Conservation (phyloP, 805 yeast species). For the Clavispora carvajalis region DNA sequence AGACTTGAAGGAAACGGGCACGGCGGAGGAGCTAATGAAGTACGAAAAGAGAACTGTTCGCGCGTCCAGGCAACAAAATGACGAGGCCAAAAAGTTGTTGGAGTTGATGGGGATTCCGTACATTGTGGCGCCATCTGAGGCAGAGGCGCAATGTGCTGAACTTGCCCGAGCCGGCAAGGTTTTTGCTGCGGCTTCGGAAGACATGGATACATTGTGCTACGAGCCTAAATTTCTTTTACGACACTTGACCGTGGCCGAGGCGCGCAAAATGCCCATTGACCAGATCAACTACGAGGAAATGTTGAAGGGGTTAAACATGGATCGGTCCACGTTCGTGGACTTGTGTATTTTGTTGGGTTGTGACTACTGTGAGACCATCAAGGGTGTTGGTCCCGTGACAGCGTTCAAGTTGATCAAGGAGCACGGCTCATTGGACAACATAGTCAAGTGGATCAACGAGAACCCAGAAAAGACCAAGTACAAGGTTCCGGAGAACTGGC, state of each 20-base stretch:
- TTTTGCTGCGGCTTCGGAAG: slow-evolving; percentile 96
- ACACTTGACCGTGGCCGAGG: slow-evolving; percentile 91
- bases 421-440: slow-evolving; percentile 73
- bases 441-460: slow-evolving; percentile 58
- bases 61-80: slow-evolving; percentile 87
- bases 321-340: slow-evolving; percentile 72
- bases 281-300: slow-evolving; percentile 69
- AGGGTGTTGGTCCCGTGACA: slow-evolving; percentile 94
- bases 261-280: slow-evolving; percentile 85
- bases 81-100: slow-evolving; percentile 80
- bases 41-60: slow-evolving; percentile 84
- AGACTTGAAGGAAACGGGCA: slow-evolving; percentile 73
- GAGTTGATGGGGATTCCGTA: slow-evolving; percentile 93
- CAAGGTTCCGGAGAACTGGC: slow-evolving; percentile 93
- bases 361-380: slow-evolving; percentile 93
- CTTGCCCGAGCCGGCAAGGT: slow-evolving; percentile 86
- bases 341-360: slow-evolving; percentile 92
- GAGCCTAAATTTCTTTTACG: slow-evolving; percentile 78
- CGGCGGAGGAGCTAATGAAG: slow-evolving; percentile 67
- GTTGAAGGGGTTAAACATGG: slow-evolving; percentile 73
- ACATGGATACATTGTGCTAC: slow-evolving; percentile 97
- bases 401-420: slow-evolving; percentile 86
- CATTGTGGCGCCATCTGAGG: slow-evolving; percentile 94
- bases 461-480: slow-evolving; percentile 57
- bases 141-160: slow-evolving; percentile 97